Percentiles rank a stretch among this genome's conserved stretches.
These are phyloP conservation scores for Bacidia gigantensis DNA, from an alignment of 495 filamentous ascomycete species.

Conservation along the genomic window DNA sequence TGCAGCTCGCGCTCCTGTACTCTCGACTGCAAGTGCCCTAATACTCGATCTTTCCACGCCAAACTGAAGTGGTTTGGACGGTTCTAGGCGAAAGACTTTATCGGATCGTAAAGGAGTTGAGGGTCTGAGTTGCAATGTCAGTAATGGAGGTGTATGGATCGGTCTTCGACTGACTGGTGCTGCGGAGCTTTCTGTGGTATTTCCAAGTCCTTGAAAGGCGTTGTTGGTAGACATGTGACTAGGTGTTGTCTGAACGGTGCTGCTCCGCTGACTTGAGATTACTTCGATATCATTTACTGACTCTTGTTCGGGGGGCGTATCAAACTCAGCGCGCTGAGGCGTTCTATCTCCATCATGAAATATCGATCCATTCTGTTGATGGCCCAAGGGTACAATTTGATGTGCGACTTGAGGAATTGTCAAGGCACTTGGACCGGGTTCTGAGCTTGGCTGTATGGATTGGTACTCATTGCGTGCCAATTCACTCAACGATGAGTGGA, in stretches of 20 bases:
- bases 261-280: neutral
- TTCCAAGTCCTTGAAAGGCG: neutral
- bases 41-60: neutral
- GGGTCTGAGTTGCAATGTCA: neutral
- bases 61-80: neutral
- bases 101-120: neutral
- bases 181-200: neutral
- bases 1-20: neutral
- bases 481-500: neutral
- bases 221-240: neutral
- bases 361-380: neutral
- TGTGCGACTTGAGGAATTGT: neutral
- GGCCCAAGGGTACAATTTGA: neutral
- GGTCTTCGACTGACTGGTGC: neutral
- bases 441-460: neutral
- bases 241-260: neutral
- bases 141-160: neutral
- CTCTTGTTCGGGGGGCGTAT: neutral
- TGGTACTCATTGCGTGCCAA: neutral
- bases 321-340: neutral
- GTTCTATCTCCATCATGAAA: neutral
- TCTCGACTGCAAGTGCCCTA: conserved; percentile 1
- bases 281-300: neutral
- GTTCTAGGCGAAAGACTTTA: neutral
- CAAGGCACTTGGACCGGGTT: neutral